Evolutionary conservation across 352 stramenopile species (phyloP), one percentile per base, ranked within the genome.

Genomic region (Thraustochytrium sp.): DNA sequence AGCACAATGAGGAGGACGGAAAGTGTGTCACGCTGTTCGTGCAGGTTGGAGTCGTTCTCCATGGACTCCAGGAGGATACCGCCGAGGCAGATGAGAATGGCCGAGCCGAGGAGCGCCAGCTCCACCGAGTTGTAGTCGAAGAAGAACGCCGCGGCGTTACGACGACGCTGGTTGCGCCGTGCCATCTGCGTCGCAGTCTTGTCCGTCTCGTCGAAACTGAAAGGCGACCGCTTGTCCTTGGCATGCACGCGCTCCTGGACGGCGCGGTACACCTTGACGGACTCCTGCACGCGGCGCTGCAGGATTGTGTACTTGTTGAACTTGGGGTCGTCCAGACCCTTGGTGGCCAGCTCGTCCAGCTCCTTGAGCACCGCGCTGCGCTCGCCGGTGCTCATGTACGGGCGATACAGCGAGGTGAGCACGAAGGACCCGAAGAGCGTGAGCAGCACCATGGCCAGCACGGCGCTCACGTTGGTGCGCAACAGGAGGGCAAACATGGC

Each of bases 391-490:
- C 89, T 92, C 90, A 94, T 92, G 82, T 94, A 94, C 61, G 91
- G 91, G 0, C 88, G 87, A 62, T 90, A 91, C 53, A 89, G 87
- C 13, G 93, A 88, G 86, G 93, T 90, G 31, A 92, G 86, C 23
- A 89, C 87, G 72, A 93, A 94, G 51, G 92, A 90, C 11, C 93
- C 84, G 72, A 94, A 92, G 37, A 94, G 78, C 21, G 93, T 87
- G 53, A 94, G 90, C 77, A 92, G 91, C 29, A 91, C 89, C 9
- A 89, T 90, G 42, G 90, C 88, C n/a, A 94, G 56, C 84, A 93
- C 90, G 64, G 92, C 93, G 11, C 90, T 90, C 34, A 90, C 88
- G 78, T 92, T 91, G 83, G 90, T 85, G 29, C 90, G 89, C 64
- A 94, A 93, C 36, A 94, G 87, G 56, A 94, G 84, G 0, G 88